These are phyloP conservation scores for Graphilbum sp. DNA, from an alignment of 2,329 filamentous ascomycete genomes.

Conservation along the genomic window DNA sequence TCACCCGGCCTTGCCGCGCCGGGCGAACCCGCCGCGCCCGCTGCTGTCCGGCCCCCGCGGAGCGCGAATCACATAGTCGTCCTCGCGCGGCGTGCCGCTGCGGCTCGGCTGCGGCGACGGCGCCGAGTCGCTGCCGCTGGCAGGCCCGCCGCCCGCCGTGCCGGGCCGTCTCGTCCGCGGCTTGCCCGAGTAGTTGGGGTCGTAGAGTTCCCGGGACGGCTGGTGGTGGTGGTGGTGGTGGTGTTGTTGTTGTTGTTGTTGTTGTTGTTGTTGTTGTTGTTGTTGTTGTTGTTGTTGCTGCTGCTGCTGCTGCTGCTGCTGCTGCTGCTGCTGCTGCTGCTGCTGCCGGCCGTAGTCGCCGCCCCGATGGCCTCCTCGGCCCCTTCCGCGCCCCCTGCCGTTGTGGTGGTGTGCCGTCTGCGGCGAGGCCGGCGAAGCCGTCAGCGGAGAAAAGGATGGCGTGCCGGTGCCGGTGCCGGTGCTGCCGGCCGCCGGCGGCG, in stretches of 20 bases:
- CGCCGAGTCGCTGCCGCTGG: conserved; percentile 5
- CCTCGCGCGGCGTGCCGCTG: conserved; percentile 33
- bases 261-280: conserved; percentile 11
- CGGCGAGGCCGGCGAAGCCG: background rate
- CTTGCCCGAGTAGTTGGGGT: conserved; percentile 55
- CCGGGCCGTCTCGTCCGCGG: conserved; percentile 26
- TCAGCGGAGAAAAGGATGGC: too few species aligned
- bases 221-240: background rate
- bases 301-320: conserved; percentile 10
- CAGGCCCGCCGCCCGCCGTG: conserved; percentile 16
- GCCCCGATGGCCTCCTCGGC: conserved; percentile 11
- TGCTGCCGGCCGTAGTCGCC: conserved; percentile 1
- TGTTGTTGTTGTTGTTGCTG: conserved; percentile 14
- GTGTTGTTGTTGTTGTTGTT: background rate
- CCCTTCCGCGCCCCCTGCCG: conserved; percentile 30
- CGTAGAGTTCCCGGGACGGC: conserved; percentile 49
- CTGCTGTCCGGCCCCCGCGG: conserved; percentile 65
- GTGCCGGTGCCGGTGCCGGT: too few species aligned
- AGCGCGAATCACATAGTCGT: conserved; percentile 52
- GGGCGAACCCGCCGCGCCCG: conserved; percentile 64
- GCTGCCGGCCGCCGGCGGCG: too few species aligned
- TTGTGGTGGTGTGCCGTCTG: conserved; percentile 13
- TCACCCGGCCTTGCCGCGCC: conserved; percentile 26
- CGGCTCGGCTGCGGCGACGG: conserved; percentile 19
- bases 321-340: background rate